A percentile compares a stretch with the other conserved stretches of the same genome.
Conservation (phyloP, 306 rosid genomes). For the Chamaecrista fasciculata region DNA sequence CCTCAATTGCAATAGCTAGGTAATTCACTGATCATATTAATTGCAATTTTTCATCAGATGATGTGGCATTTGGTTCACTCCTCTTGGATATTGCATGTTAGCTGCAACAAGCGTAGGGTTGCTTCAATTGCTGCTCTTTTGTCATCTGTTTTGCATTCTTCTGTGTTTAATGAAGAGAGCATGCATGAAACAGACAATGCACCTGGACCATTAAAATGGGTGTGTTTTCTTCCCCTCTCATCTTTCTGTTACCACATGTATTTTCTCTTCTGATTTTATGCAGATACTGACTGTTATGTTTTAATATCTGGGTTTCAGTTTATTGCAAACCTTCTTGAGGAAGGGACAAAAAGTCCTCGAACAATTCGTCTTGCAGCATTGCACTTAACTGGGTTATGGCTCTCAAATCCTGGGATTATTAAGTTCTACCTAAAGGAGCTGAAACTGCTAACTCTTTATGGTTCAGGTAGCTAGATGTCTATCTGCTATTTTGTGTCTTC, state of each 20-base stretch:
- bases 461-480: slow-evolving; percentile 63
- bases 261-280: slow-evolving; percentile 15
- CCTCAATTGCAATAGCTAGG: neutral
- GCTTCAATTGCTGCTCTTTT: slow-evolving; percentile 93
- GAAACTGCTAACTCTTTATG: slow-evolving; percentile 76
- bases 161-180: slow-evolving; percentile 65
- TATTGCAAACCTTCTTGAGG: slow-evolving; percentile 75
- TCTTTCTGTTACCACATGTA: slow-evolving; percentile 16
- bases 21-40: slow-evolving; percentile 23
- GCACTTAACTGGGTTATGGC: slow-evolving; percentile 88
- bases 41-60: slow-evolving; percentile 53
- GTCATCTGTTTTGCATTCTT: slow-evolving; percentile 86
- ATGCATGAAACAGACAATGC: slow-evolving; percentile 67
- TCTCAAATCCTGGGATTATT: slow-evolving; percentile 71
- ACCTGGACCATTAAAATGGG: slow-evolving; percentile 96
- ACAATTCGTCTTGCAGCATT: slow-evolving; percentile 97
- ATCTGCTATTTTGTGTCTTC: slow-evolving; percentile 5
- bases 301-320: slow-evolving; percentile 46
- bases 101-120: slow-evolving; percentile 92
- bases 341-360: slow-evolving; percentile 93
- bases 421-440: slow-evolving; percentile 80
- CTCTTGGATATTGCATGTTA: slow-evolving; percentile 88
- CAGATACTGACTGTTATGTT: slow-evolving; percentile 26
- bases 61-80: slow-evolving; percentile 90
- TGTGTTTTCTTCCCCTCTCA: slow-evolving; percentile 37